Base-by-base conservation (phyloP, 148 eudicot genomes). In the Nyssa sinensis region DNA sequence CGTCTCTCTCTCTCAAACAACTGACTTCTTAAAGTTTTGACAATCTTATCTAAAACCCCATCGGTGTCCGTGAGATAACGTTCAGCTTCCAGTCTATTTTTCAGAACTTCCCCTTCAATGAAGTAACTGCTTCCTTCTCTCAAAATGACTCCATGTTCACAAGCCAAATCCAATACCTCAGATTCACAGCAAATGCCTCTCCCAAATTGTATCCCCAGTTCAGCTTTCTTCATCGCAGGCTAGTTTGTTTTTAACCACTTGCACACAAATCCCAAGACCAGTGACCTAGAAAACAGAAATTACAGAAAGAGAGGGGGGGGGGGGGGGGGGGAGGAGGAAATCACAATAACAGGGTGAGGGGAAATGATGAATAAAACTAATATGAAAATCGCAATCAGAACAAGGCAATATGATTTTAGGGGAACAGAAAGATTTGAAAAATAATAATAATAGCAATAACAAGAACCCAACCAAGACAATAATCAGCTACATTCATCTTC, bases 181-280 rank as follows among this genome's bases (percentile, higher is more conserved):
- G 90, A 79, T 77, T 79, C 95, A 67, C 88, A 71, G 72, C 80
- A 73, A 73, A 93, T 70, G 71, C 99, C 99, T 84, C 81, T 93
- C 24, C 99, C 99, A 62, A 93, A 96, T 49, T 79, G 65, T 73
- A 96, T 88, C 23, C 64, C 89, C 47, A 93, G 53, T 59, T 91
- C 89, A 60, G 93, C 98, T 66, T 89, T 91, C 70, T 82, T 80
- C 86, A 81, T 81, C 35, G 88, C 82, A 24, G 93, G 97, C 90
- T 71, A 96, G 75, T 83, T 93, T 96, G 66, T 96, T 96, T 74
- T 96, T 96, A 39, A 96, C 82, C 69, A 93, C 97, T 84, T 96
- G 88, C 29, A 91, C 88, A 71, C 90, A 84, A 32, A 96, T 87
- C 67, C 84, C 88, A 47, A 96, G 82, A 44, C 99, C 99, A 66